Percentiles rank a stretch among this genome's conserved stretches.
phyloP scores from a whole-genome alignment of 768 basidiomycete species.

The Galerina sulciceps region DNA sequence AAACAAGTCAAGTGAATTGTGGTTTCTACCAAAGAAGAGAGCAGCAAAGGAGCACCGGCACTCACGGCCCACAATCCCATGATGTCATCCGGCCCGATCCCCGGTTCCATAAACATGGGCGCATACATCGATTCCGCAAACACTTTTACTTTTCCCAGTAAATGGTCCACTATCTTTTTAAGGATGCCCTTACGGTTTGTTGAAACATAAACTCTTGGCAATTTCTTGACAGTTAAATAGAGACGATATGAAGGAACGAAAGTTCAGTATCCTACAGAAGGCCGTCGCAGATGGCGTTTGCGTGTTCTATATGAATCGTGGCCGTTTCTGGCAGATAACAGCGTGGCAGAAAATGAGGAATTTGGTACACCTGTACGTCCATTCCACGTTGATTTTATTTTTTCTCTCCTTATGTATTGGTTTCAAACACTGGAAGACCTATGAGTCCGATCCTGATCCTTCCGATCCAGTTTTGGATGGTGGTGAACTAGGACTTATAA shows the following conservation, averaged over 20 bases:
- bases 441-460: constrained; percentile 52
- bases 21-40: not conserved
- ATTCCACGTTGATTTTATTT: not conserved
- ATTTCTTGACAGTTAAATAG: constrained; percentile 19
- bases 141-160: not conserved
- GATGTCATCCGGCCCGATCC: constrained; percentile 18
- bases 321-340: constrained; percentile 27
- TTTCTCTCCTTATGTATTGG: not conserved
- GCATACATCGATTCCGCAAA: too few relatives aligned
- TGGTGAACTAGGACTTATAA: constrained; percentile 59
- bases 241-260: constrained; percentile 47
- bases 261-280: constrained; percentile 50
- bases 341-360: not conserved
- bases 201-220: constrained; percentile 5
- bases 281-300: constrained; percentile 59
- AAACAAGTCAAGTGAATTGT: not conserved
- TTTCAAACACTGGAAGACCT: not conserved
- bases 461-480: constrained; percentile 52
- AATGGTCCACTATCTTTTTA: constrained; percentile 24
- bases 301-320: constrained; percentile 56
- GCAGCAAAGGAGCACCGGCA: too few relatives aligned
- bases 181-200: constrained; percentile 22
- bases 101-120: too few relatives aligned
- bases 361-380: not conserved
- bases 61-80: not conserved